Evolutionary conservation across 1,284 basidiomycete species (phyloP), one percentile per base, ranked within the genome.

Genomic region (Salmacisia buchloeana): DNA sequence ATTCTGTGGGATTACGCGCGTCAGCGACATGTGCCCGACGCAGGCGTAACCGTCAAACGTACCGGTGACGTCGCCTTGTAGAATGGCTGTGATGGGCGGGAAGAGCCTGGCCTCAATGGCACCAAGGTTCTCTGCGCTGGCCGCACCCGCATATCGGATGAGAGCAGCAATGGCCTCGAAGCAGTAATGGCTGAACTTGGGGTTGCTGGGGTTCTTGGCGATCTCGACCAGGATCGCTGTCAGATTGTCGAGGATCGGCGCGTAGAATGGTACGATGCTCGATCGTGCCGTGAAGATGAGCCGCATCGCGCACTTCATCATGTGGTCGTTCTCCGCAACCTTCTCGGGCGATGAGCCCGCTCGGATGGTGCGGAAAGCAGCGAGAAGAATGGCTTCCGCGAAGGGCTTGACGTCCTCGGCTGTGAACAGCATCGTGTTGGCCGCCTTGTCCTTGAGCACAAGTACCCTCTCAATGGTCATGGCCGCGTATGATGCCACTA

Each of bases 281-380:
- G 92, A 87, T 9, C 91, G 85, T 3, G 92, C 89, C 0, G 91
- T 96, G 61, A 97, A 85, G 73, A 97, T 89, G 52, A 97, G 88
- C 45, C 94, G 87, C 92, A 97, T 94, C 25, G 87, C 87, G 92
- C 94, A 96, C 83, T 92, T 94, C 92, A 97, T 97, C 60, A 97
- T 83, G 81, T 96, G 91, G 80, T 98, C 94, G 76, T 99, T 99
- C 80, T 97, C 94, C 0, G 96, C 92, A 31, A 97, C 86, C 83
- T 96, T 96, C 79, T 97, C 91, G 0, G 94, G 88, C 1, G 91
- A 90, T 0, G 84, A 84, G n/a, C 88, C 89, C 41, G 84, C 82
- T 78, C 93, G 90, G 60, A 97, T 90, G 79, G 90, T 92, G 45
- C 82, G 81, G 70, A 98, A 85, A 2, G 97, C 82, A 2, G 88